phyloP scores from a whole-genome alignment of 768 basidiomycete species.

The Suillus paluster region DNA sequence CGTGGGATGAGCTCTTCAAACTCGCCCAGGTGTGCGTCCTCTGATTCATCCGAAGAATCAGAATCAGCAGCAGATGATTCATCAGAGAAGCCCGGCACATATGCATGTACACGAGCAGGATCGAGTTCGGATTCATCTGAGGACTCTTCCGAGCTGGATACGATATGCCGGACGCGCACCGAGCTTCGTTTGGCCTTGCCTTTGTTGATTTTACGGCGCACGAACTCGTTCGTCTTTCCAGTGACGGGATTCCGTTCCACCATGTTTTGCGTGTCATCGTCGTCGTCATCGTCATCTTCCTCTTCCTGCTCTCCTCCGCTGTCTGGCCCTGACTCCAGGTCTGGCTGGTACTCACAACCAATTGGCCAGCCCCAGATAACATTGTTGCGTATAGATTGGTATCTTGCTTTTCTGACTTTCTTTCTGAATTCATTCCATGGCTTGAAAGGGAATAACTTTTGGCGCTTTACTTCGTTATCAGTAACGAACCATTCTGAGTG shows the following conservation, averaged over 20 bases:
- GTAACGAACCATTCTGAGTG: slow-evolving; percentile 65
- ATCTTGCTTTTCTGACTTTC: slow-evolving; percentile 35
- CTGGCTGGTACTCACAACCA: slow-evolving; percentile 17
- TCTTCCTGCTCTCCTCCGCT: slow-evolving; percentile 5
- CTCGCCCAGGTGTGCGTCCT: slow-evolving; percentile 27
- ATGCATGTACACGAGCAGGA: slow-evolving; percentile 32
- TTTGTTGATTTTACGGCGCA: slow-evolving; percentile 27
- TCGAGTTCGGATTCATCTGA: slow-evolving; percentile 20
- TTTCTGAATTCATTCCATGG: slow-evolving; percentile 54
- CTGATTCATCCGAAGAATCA: slow-evolving; percentile 35
- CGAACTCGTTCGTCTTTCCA: slow-evolving; percentile 23
- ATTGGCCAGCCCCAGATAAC: slow-evolving; percentile 27
- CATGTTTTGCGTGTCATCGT: slow-evolving; percentile 11
- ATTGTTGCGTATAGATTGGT: slow-evolving; percentile 30
- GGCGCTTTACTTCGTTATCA: slow-evolving; percentile 41
- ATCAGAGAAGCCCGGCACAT: slow-evolving; percentile 65
- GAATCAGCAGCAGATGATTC: slow-evolving; percentile 49
- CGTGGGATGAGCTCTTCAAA: slow-evolving; percentile 38
- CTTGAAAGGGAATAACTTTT: slow-evolving; percentile 43
- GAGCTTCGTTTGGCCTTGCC: slow-evolving; percentile 13
- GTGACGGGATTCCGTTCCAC: slow-evolving; percentile 31
- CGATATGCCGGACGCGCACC: background rate
- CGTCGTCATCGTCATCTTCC: background rate
- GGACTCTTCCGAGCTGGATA: slow-evolving; percentile 19
- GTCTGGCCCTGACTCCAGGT: slow-evolving; percentile 14